Conservation (phyloP, 176 grass and related monocot genomes). For the Elaeis guineensis region DNA sequence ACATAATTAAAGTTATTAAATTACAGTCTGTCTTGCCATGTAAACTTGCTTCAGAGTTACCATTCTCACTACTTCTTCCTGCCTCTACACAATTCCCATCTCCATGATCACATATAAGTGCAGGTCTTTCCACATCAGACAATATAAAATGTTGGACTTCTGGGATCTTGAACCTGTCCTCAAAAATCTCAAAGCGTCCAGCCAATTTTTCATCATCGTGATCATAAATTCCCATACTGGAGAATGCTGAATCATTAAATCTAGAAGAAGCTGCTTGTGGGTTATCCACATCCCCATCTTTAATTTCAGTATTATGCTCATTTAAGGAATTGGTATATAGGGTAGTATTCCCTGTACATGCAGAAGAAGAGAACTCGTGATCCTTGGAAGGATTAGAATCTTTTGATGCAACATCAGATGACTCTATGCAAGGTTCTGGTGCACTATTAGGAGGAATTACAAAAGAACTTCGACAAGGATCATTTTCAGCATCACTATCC, state of each 20-base stretch:
- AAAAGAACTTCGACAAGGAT: not conserved
- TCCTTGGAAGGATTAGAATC: slow-evolving; percentile 10
- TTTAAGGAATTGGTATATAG: too few relatives aligned
- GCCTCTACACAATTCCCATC: not conserved
- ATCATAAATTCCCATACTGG: not conserved
- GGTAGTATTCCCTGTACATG: too few relatives aligned
- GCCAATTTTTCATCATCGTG: not conserved
- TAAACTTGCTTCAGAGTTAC: slow-evolving; percentile 14
- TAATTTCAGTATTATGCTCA: too few relatives aligned
- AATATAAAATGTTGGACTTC: not conserved
- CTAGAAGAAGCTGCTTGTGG: not conserved
- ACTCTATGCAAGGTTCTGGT: slow-evolving; percentile 19
- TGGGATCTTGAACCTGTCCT: not conserved
- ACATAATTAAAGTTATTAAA: slow-evolving; percentile 35
- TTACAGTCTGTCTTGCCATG: slow-evolving; percentile 18
- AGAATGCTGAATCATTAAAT: not conserved
- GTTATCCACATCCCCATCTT: not conserved
- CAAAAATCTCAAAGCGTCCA: not conserved
- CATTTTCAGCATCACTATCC: slow-evolving; percentile 14
- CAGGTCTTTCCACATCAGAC: not conserved
- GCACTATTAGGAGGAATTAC: slow-evolving; percentile 4
- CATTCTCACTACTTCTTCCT: not conserved
- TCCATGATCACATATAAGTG: slow-evolving; percentile 2
- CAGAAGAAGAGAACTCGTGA: not conserved
- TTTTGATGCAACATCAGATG: slow-evolving; percentile 33